Evolutionary conservation across 2,329 filamentous ascomycete genomes (phyloP).

Genomic region (Cordyceps cateniannulata): DNA sequence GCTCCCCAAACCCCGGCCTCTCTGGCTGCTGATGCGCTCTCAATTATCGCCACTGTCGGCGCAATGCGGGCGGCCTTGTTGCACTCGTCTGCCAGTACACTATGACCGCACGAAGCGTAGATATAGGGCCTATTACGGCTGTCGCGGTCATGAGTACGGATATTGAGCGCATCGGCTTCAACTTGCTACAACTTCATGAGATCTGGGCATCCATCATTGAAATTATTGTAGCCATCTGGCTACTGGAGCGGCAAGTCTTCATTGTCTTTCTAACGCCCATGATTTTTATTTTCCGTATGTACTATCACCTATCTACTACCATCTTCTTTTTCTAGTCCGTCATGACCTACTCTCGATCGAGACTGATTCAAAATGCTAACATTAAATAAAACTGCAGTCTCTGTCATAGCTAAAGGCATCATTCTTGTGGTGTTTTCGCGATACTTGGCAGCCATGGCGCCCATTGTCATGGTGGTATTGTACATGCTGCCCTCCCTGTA

Average conservation of each 20-base stretch:
- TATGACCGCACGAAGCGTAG: background rate
- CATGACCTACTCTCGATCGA: background rate
- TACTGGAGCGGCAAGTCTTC: too few species aligned
- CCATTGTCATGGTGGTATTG: conserved; percentile 33
- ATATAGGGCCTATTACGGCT: background rate
- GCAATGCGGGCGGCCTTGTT: background rate
- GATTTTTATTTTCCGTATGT: too few species aligned
- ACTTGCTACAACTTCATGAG: too few species aligned
- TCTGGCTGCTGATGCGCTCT: background rate
- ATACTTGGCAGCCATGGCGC: conserved; percentile 18
- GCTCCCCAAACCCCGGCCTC: background rate
- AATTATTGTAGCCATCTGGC: too few species aligned
- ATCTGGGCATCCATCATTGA: too few species aligned
- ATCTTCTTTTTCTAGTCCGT: background rate
- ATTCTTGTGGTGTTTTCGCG: background rate
- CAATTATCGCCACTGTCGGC: background rate
- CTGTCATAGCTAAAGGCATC: background rate
- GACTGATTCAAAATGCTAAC: background rate
- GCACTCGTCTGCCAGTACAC: background rate
- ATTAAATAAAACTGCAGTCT: background rate
- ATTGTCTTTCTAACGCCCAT: too few species aligned
- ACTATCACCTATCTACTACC: too few species aligned
- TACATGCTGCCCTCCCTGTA: conserved; percentile 14
- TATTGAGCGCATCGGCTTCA: too few species aligned
- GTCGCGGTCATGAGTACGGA: background rate